Base-by-base conservation (phyloP, 805 yeast species). In the Metschnikowia peoriensis region DNA sequence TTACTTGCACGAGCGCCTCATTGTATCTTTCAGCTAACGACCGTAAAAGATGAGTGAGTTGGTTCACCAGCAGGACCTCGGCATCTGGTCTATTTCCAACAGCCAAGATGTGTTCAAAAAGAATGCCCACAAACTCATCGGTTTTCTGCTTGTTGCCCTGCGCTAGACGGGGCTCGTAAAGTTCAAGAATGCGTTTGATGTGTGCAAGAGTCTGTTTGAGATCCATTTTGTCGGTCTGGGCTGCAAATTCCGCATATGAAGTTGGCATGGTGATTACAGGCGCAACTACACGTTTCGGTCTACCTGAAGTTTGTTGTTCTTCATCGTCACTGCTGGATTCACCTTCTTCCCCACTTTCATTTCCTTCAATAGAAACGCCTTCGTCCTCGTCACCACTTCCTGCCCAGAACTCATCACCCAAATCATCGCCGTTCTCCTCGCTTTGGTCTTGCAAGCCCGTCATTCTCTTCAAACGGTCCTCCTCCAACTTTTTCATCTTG, bases 81-180 rank as follows among this genome's bases (percentile, higher is more conserved):
- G 54, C 42, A 8, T 58, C 59, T 1, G 47, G 52, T 15, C 51
- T 37, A 41, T 59, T 46, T n/a, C 65, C 69, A 34, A 84, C 63
- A 52, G 76, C 71, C 41, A 88, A 66, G 10, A 82, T 69, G 61
- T 88, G 90, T 57, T 84, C 81, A 55, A 88, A 74, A 12, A 91
- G 59, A 9, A 88, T 79, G 3, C 80, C 76, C 1, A 88, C 79
- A 62, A 92, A 86, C 2, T 59, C 64, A 27, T 85, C 88, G 58
- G 88, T 70, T 61, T 80, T 85, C 54, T 84, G 88, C 64, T 89
- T 90, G 67, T 93, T 91, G 2, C 96, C 97, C 50, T 76, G 80
- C 2, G 88, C 90, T 49, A 88, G 74, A 56, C 85, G 83, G 12
- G 97, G 96, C 56, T 88, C 89, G 67, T 85, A 83, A 0, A 74